Evolutionary conservation across 2,329 filamentous ascomycete genomes (phyloP).

Genomic region (Fusarium dlaminii): DNA sequence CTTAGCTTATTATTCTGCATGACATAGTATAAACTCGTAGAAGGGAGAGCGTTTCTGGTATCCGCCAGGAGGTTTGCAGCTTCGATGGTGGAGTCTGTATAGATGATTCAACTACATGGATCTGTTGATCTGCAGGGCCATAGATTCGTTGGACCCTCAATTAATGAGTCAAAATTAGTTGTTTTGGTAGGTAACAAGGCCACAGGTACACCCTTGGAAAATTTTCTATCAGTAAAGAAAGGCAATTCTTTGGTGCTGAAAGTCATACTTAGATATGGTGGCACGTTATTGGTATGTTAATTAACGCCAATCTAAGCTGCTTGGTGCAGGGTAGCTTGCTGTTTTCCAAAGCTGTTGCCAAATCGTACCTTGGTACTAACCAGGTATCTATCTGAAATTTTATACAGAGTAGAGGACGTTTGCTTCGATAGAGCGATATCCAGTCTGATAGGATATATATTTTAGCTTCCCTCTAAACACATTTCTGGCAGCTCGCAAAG

Average conservation of each 20-base stretch:
- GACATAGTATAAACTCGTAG: fast-evolving
- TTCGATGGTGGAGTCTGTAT: fast-evolving
- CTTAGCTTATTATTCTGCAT: not conserved
- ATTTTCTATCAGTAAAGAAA: fast-evolving
- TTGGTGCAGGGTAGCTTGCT: not conserved
- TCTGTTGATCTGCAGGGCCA: fast-evolving
- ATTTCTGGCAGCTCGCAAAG: not conserved
- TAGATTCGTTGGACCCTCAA: fast-evolving
- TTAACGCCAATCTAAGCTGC: fast-evolving
- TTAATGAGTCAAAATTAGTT: fast-evolving
- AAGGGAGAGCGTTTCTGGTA: fast-evolving
- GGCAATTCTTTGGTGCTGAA: not conserved
- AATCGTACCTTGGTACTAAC: fast-evolving
- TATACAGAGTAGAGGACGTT: fast-evolving
- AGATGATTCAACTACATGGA: fast-evolving
- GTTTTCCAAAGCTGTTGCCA: not conserved
- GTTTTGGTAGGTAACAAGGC: fast-evolving
- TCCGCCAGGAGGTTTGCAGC: fast-evolving
- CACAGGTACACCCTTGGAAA: fast-evolving
- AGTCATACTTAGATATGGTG: fast-evolving
- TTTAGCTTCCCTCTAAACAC: not conserved
- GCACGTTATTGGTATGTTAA: not conserved
- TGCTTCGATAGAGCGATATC: not conserved
- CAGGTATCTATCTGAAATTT: not conserved
- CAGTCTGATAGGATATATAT: not conserved